Evolutionary conservation across 1,284 basidiomycete species (phyloP), one percentile per base, ranked within the genome.

Genomic region (Ustilago nuda): DNA sequence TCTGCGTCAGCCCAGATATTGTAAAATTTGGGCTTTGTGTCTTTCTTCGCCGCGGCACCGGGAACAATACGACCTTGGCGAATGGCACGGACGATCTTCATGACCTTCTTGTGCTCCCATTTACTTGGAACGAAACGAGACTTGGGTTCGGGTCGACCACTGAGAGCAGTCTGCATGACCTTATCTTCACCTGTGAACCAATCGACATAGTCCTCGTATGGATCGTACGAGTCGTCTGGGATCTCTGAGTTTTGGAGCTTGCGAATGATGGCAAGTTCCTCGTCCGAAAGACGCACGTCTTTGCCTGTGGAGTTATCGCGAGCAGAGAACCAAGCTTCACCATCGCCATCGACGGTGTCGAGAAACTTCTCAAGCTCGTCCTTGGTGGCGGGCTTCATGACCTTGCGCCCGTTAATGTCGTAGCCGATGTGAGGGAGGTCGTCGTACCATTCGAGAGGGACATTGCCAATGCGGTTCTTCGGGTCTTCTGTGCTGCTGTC

Each of bases 21-120:
- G 87, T 94, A 97, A 83, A 94, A 93, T 69, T 91, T 89, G 15
- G 92, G 91, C 87, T 92, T 91, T 55, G 88, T 85, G n/a, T 90
- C 89, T 52, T 73, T 76, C 45, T 69, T 63, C 11, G 79, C 64
- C 4, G 94, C 93, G 87, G 95, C 97, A 77, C 92, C 92, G 50
- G 95, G 93, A 6, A 94, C 85, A 79, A 99, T 99, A 39, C 94
- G 91, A 45, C 97, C 97, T 88, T 95, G 92, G 27, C 97, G 92
- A 82, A 99, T 99, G 15, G 96, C 96, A 60, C 95, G 94, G 71
- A 99, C 96, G 79, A 99, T 98, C 90, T 99, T 99, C 95, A 99
- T 98, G 79, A 99, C 91, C 90, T 99, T 99, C 89, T 98, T 92
- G 88, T 98, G 98, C 88, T 99, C 97, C 97, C 97, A 99, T 89